phyloP scores from a whole-genome alignment of 2,329 filamentous ascomycete species.

The Mariannaea elegans region DNA sequence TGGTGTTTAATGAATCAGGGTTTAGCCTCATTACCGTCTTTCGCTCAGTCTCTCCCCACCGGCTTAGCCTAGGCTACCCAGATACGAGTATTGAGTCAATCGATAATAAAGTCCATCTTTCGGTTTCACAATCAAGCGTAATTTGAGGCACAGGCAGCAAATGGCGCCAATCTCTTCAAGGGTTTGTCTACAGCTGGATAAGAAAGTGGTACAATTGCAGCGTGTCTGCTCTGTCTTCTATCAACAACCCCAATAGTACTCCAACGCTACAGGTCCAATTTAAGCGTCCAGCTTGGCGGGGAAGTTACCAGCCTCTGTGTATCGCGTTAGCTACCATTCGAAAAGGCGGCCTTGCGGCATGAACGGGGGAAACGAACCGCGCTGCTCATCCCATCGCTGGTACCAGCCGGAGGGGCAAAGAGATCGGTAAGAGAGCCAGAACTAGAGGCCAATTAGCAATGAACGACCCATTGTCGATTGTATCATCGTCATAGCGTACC shows the following conservation, averaged over 20 bases:
- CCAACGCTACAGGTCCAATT: constrained; percentile 37
- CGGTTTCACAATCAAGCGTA: constrained; percentile 16
- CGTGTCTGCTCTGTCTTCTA: constrained; percentile 45
- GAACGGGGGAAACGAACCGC: constrained; percentile 69
- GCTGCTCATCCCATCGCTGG: constrained; percentile 95
- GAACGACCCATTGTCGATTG: not conserved
- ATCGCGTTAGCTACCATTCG: constrained; percentile 41
- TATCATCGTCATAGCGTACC: constrained; percentile 60
- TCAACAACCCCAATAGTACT: constrained; percentile 37
- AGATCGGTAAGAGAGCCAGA: constrained; percentile 95
- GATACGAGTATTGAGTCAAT: too few species aligned
- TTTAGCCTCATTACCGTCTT: too few species aligned
- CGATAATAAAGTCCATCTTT: not conserved
- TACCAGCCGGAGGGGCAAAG: constrained; percentile 97
- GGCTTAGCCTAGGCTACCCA: too few species aligned
- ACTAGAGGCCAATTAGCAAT: constrained; percentile 63
- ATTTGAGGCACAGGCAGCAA: constrained; percentile 24
- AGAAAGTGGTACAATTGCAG: constrained; percentile 50
- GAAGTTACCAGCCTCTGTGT: constrained; percentile 72
- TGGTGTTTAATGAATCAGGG: too few species aligned
- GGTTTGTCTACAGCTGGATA: constrained; percentile 42
- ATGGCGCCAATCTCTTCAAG: constrained; percentile 33
- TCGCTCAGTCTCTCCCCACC: too few species aligned
- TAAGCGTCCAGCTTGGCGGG: constrained; percentile 71
- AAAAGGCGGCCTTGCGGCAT: not conserved